Evolutionary conservation across 345 rosid species (phyloP).

Genomic region (Boechera divaricarpa): DNA sequence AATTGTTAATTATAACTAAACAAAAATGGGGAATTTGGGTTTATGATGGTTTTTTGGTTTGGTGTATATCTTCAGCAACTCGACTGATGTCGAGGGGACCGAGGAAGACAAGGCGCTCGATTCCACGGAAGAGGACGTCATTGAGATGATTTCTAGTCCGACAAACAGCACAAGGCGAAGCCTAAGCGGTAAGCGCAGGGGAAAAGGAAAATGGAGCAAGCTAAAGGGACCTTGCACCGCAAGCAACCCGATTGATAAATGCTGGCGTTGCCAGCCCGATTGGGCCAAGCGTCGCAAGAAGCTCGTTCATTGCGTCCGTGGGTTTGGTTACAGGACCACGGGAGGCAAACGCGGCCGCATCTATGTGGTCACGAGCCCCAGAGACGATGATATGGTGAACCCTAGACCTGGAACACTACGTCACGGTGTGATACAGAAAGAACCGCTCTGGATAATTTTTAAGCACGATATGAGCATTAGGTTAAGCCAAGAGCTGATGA

Average conservation of each 20-base stretch:
- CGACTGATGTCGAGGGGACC: slow-evolving; percentile 35
- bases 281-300: slow-evolving; percentile 68
- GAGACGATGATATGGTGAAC: slow-evolving; percentile 59
- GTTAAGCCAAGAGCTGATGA: slow-evolving; percentile 65
- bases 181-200: slow-evolving; percentile 41
- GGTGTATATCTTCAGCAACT: slow-evolving; percentile 38
- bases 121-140: slow-evolving; percentile 22
- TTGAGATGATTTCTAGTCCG: slow-evolving; percentile 34
- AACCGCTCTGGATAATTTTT: slow-evolving; percentile 73
- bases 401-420: slow-evolving; percentile 72
- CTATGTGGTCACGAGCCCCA: slow-evolving; percentile 64
- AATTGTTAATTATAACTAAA: not conserved
- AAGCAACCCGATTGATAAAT: slow-evolving; percentile 81
- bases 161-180: slow-evolving; percentile 63
- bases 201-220: slow-evolving; percentile 38
- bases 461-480: slow-evolving; percentile 61
- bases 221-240: slow-evolving; percentile 62
- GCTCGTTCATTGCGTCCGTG: slow-evolving; percentile 66
- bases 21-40: not conserved
- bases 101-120: slow-evolving; percentile 1
- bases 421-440: slow-evolving; percentile 66
- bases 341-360: slow-evolving; percentile 69
- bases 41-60: slow-evolving; percentile 25
- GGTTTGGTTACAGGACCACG: slow-evolving; percentile 63
- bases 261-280: slow-evolving; percentile 78